These are phyloP conservation scores for Penicillium brasilianum DNA, from an alignment of 2,329 filamentous ascomycete species.

Conservation along the genomic window DNA sequence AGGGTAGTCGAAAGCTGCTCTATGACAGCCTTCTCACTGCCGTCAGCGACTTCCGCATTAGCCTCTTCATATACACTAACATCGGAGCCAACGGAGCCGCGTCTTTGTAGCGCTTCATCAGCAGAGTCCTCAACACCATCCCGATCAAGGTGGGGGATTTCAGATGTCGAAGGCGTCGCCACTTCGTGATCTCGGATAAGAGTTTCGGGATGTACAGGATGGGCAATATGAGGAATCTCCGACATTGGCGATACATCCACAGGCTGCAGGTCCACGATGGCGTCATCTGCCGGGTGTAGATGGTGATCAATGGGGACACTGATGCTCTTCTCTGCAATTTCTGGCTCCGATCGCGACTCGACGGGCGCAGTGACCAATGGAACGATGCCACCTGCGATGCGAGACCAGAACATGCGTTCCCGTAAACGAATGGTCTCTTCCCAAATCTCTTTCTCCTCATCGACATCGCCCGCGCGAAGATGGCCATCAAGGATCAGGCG, in stretches of 20 bases:
- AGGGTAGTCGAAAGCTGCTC: neutral
- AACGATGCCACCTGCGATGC: constrained; percentile 88
- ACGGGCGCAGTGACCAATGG: constrained; percentile 58
- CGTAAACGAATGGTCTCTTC: constrained; percentile 88
- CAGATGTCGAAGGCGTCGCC: constrained; percentile 16
- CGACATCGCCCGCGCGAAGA: constrained; percentile 80
- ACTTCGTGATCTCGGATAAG: constrained; percentile 13
- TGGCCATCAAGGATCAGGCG: constrained; percentile 91
- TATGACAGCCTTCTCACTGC: neutral
- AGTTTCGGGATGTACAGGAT: constrained; percentile 5
- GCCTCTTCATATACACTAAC: constrained; percentile 32
- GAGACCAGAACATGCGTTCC: constrained; percentile 96
- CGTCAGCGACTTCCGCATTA: constrained; percentile 15
- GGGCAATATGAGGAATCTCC: neutral
- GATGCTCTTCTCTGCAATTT: constrained; percentile 9
- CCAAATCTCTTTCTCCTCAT: constrained; percentile 88
- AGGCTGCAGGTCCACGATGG: constrained; percentile 9
- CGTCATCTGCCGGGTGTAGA: constrained; percentile 18
- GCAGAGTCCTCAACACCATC: constrained; percentile 14
- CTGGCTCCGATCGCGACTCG: constrained; percentile 26
- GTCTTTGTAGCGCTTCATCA: constrained; percentile 14
- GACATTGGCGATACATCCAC: neutral
- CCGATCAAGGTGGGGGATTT: constrained; percentile 15
- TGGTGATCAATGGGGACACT: constrained; percentile 2
- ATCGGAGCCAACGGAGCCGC: constrained; percentile 27